phyloP scores from a whole-genome alignment of 371 early-diverging fungal species.

The Lichtheimia ornata region DNA sequence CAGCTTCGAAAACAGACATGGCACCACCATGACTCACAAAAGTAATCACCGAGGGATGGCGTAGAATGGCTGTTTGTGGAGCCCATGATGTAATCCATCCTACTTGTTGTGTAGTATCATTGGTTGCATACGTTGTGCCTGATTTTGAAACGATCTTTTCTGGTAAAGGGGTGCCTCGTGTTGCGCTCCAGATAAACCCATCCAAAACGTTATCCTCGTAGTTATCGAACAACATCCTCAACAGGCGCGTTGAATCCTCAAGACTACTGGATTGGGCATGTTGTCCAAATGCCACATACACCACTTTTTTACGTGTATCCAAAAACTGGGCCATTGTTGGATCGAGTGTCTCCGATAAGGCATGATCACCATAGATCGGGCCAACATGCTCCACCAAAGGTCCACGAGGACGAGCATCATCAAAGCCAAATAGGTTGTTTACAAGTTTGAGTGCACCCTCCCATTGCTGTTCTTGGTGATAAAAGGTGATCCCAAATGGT shows the following conservation, averaged over 20 bases:
- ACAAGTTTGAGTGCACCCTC: constrained; percentile 25
- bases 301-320: constrained; percentile 18
- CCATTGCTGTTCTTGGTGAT: constrained; percentile 4
- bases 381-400: constrained; percentile 39
- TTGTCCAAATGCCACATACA: constrained; percentile 42
- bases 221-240: no score
- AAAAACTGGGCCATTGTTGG: constrained; percentile 21
- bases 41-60: constrained; percentile 28
- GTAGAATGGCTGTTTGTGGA: constrained; percentile 40
- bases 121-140: no score
- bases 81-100: constrained; percentile 19
- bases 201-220: no score
- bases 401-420: constrained; percentile 31
- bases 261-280: constrained; percentile 10
- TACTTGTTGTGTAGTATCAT: no score
- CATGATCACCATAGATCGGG: constrained; percentile 20
- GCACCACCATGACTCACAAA: constrained; percentile 45
- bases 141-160: no score
- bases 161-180: no score
- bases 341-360: neutral
- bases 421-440: constrained; percentile 29
- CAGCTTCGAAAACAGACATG: constrained; percentile 32
- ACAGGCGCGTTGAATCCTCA: no score
- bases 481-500: no score
- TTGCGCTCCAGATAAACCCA: no score